Evolutionary conservation across 2,329 filamentous ascomycete species (phyloP).

Genomic region (Westerdykella aurantiaca): DNA sequence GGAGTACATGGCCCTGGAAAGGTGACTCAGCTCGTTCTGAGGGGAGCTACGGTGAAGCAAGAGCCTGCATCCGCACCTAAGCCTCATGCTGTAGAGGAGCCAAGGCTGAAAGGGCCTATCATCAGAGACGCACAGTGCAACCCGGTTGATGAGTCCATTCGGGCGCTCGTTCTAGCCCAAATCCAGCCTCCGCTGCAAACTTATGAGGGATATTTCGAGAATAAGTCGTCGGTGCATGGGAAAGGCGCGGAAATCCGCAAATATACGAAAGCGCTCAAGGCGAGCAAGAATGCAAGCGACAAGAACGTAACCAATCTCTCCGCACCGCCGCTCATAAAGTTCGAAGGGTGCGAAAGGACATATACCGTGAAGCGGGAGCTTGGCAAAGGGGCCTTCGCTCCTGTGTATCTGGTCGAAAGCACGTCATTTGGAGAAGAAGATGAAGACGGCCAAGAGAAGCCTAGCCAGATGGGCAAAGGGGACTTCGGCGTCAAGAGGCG

Average conservation of each 20-base stretch:
- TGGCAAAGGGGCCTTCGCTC: slow-evolving; percentile 88
- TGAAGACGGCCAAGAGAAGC: slow-evolving; percentile 40
- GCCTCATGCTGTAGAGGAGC: slow-evolving; percentile 7
- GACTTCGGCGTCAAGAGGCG: slow-evolving; percentile 54
- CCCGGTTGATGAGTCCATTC: slow-evolving; percentile 72
- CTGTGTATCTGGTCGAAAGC: slow-evolving; percentile 83
- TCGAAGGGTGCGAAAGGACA: slow-evolving; percentile 57
- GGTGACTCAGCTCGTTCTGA: slow-evolving; percentile 49
- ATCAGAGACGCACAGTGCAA: slow-evolving; percentile 83
- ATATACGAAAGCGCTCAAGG: slow-evolving; percentile 65
- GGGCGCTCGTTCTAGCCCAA: slow-evolving; percentile 67
- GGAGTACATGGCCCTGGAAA: slow-evolving; percentile 38
- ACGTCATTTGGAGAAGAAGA: slow-evolving; percentile 50
- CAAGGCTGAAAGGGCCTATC: slow-evolving; percentile 59
- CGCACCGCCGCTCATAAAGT: slow-evolving; percentile 60
- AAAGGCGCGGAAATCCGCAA: slow-evolving; percentile 72
- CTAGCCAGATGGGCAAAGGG: slow-evolving; percentile 57
- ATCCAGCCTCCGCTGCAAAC: slow-evolving; percentile 66
- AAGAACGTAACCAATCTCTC: slow-evolving; percentile 58
- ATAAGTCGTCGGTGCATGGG: slow-evolving; percentile 57
- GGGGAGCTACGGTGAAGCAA: slow-evolving; percentile 43
- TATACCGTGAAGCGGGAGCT: slow-evolving; percentile 82
- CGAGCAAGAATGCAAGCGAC: slow-evolving; percentile 48
- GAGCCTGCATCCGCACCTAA: slow-evolving; percentile 14
- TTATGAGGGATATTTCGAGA: slow-evolving; percentile 76